Percentiles rank a stretch among this genome's conserved stretches.
phyloP scores from a whole-genome alignment of 805 yeast genomes.

The Candida dendrica region DNA sequence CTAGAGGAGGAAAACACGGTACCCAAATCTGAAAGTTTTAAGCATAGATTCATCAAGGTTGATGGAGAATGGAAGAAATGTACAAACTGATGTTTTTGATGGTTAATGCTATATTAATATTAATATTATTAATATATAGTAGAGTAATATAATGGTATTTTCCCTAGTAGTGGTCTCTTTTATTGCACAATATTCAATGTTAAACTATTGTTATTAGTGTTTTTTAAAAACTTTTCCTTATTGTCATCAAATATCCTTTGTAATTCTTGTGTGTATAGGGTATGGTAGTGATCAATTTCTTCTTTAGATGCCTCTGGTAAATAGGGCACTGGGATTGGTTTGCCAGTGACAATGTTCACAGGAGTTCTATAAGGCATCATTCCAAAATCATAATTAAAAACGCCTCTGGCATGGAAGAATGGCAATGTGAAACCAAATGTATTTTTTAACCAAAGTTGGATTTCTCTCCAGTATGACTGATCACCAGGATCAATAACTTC shows the following conservation, averaged over 20 bases:
- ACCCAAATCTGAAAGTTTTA: constrained; percentile 5
- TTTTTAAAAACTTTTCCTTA: constrained; percentile 38
- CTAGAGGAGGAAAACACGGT: not conserved
- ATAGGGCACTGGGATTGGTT: constrained; percentile 55
- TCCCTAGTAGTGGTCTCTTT: not conserved
- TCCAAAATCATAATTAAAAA: constrained; percentile 90
- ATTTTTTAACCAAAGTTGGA: constrained; percentile 69
- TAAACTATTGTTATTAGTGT: not conserved
- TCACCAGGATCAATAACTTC: constrained; percentile 39
- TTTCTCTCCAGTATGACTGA: constrained; percentile 38
- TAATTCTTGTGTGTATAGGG: constrained; percentile 58
- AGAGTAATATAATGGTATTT: not conserved
- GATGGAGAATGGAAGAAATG: constrained; percentile 9
- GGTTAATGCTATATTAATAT: not conserved
- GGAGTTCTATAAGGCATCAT: constrained; percentile 79
- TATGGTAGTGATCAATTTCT: constrained; percentile 65
- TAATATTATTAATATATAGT: no score
- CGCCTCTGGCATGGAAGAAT: constrained; percentile 84
- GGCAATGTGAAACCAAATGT: constrained; percentile 82
- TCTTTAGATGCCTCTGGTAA: constrained; percentile 35
- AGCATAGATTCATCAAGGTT: constrained; percentile 10
- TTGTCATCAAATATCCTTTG: constrained; percentile 58
- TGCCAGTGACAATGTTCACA: constrained; percentile 68
- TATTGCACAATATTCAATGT: not conserved
- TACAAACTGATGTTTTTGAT: not conserved